phyloP scores from a whole-genome alignment of 2,329 filamentous ascomycete species.

The Hypoxylon sp. region DNA sequence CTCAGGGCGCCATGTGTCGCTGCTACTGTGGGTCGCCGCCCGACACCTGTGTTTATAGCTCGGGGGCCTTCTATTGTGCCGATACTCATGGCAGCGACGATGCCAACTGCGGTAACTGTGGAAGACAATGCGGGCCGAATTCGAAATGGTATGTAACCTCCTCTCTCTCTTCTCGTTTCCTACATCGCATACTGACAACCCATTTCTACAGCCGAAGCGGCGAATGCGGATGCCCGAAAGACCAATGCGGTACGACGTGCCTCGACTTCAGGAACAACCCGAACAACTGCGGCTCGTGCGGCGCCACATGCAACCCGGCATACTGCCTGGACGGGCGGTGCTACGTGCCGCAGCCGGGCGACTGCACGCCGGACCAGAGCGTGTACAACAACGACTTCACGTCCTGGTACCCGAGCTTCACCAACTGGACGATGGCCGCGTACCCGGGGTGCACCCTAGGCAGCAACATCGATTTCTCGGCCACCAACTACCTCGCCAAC shows the following conservation, averaged over 20 bases:
- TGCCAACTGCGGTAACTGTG: constrained; percentile 26
- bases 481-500: constrained; percentile 20
- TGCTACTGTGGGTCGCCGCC: constrained; percentile 18
- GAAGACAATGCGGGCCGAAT: constrained; percentile 23
- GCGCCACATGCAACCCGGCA: constrained; percentile 12
- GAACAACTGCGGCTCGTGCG: constrained; percentile 17
- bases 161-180: not conserved
- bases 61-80: constrained; percentile 19
- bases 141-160: constrained; percentile 20
- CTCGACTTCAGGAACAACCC: constrained; percentile 22
- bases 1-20: constrained; percentile 16
- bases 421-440: constrained; percentile 22
- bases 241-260: constrained; percentile 18
- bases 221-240: constrained; percentile 14
- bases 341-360: constrained; percentile 16
- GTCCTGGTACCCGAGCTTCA: constrained; percentile 10
- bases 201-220: constrained; percentile 8
- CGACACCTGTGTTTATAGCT: constrained; percentile 12
- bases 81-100: constrained; percentile 22
- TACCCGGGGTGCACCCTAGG: constrained; percentile 13
- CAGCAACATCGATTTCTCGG: constrained; percentile 17
- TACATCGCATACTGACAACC: not conserved
- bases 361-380: constrained; percentile 15
- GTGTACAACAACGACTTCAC: constrained; percentile 19
- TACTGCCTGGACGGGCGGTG: constrained; percentile 22